phyloP scores from a whole-genome alignment of 768 basidiomycete species.

The Thelephora aurantiotincta region DNA sequence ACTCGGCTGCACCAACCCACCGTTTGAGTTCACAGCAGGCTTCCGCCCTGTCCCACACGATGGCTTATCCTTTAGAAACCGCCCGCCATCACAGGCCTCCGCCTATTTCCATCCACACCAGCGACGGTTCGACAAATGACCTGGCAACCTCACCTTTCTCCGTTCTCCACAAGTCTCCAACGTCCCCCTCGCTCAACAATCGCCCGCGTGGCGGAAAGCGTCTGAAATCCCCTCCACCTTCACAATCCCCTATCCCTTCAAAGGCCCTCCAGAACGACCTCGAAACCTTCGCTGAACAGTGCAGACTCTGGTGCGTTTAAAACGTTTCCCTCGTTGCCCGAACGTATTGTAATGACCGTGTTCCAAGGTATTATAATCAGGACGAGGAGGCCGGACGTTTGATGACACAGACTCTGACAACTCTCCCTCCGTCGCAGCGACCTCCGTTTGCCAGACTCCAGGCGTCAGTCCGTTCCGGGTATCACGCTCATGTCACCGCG shows the following conservation, averaged over 20 bases:
- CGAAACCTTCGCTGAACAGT: conserved; percentile 65
- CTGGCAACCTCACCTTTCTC: conserved; percentile 35
- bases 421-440: conserved; percentile 69
- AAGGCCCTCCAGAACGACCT: conserved; percentile 53
- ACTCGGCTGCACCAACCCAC: no score
- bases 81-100: conserved; percentile 47
- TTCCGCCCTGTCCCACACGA: conserved; percentile 14
- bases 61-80: conserved; percentile 57
- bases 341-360: not conserved
- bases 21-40: no score
- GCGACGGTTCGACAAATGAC: conserved; percentile 9
- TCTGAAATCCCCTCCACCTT: conserved; percentile 43
- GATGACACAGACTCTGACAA: conserved; percentile 75
- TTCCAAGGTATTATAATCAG: conserved; percentile 67
- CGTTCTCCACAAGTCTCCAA: conserved; percentile 26
- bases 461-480: conserved; percentile 73
- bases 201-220: conserved; percentile 37
- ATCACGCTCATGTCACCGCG: conserved; percentile 67
- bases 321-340: not conserved
- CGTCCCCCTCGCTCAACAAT: conserved; percentile 38
- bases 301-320: conserved; percentile 55
- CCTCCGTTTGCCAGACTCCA: conserved; percentile 81
- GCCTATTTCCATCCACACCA: conserved; percentile 22
- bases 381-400: conserved; percentile 62
- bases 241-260: conserved; percentile 56